phyloP scores from a whole-genome alignment of 2,329 filamentous ascomycete species.

The Stylonectria norvegica region DNA sequence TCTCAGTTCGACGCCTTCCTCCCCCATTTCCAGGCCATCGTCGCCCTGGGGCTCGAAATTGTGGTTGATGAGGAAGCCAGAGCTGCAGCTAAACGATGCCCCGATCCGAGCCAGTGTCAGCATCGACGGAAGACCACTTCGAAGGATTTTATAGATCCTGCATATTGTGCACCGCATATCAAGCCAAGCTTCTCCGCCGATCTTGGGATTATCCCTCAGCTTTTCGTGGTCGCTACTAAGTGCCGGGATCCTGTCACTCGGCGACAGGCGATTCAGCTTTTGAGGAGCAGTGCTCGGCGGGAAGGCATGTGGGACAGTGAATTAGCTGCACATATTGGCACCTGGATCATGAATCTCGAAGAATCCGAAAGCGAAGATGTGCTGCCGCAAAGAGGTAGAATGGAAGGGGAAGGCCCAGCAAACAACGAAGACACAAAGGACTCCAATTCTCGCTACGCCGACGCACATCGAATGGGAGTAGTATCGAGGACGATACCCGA shows the following conservation, averaged over 20 bases:
- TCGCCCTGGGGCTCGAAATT: conserved; percentile 56
- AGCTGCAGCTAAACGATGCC: conserved; percentile 45
- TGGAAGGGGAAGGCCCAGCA: no score
- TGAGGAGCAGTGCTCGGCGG: conserved; percentile 56
- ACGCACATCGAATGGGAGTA: no score
- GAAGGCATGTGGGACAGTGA: conserved; percentile 70
- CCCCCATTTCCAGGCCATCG: conserved; percentile 51
- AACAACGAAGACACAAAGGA: no score
- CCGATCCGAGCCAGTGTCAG: conserved; percentile 41
- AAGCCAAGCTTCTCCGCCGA: conserved; percentile 63
- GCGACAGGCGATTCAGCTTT: conserved; percentile 58
- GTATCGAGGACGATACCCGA: conserved; percentile 42
- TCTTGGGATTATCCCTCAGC: conserved; percentile 60
- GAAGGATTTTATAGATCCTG: conserved; percentile 38
- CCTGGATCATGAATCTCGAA: conserved; percentile 54
- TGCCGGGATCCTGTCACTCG: conserved; percentile 57
- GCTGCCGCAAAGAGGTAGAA: no score
- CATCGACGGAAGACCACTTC: conserved; percentile 31
- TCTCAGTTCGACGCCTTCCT: conserved; percentile 55
- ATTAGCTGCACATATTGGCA: conserved; percentile 52
- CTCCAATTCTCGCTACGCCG: no score
- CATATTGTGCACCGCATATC: conserved; percentile 49
- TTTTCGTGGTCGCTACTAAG: conserved; percentile 65
- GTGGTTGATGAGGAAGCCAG: conserved; percentile 55
- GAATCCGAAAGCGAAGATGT: conserved; percentile 41